Evolutionary conservation across 2,329 filamentous ascomycete species (phyloP).

Genomic region (Trichoderma gracile): DNA sequence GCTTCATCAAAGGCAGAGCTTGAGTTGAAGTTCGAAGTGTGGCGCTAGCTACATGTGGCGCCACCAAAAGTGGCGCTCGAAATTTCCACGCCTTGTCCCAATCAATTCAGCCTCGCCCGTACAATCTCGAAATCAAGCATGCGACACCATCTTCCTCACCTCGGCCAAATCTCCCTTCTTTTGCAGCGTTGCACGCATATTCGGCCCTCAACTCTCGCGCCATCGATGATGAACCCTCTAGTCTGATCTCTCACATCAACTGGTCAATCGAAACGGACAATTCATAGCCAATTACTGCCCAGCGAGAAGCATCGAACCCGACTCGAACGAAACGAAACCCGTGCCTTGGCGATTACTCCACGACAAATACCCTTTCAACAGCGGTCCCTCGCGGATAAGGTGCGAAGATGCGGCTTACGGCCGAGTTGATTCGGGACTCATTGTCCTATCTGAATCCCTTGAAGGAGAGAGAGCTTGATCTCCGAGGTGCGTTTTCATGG

Average conservation of each 20-base stretch:
- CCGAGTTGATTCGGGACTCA: slow-evolving; percentile 90
- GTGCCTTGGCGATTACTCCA: too few relatives aligned
- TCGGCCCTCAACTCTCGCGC: background rate
- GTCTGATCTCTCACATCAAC: background rate
- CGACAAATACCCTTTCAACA: background rate
- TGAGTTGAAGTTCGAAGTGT: background rate
- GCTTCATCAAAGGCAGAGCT: background rate
- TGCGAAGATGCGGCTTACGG: slow-evolving; percentile 82
- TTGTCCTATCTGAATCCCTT: slow-evolving; percentile 98
- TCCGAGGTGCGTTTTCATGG: slow-evolving; percentile 84
- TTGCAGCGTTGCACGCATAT: background rate
- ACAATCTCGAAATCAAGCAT: background rate
- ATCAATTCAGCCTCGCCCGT: slow-evolving; percentile 35
- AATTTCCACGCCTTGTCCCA: slow-evolving; percentile 39
- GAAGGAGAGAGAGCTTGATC: slow-evolving; percentile 97
- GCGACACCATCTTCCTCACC: slow-evolving; percentile 5
- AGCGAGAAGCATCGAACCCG: background rate
- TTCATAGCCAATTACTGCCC: background rate
- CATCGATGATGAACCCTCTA: background rate
- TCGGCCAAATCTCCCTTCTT: background rate
- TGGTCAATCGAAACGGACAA: background rate
- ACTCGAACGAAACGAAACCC: too few relatives aligned
- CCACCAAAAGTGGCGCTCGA: slow-evolving; percentile 20
- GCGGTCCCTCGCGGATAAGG: background rate
- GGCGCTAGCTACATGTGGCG: background rate